These are phyloP conservation scores for Usnea hakonensis DNA, from an alignment of 495 filamentous ascomycete genomes.

Conservation along the genomic window DNA sequence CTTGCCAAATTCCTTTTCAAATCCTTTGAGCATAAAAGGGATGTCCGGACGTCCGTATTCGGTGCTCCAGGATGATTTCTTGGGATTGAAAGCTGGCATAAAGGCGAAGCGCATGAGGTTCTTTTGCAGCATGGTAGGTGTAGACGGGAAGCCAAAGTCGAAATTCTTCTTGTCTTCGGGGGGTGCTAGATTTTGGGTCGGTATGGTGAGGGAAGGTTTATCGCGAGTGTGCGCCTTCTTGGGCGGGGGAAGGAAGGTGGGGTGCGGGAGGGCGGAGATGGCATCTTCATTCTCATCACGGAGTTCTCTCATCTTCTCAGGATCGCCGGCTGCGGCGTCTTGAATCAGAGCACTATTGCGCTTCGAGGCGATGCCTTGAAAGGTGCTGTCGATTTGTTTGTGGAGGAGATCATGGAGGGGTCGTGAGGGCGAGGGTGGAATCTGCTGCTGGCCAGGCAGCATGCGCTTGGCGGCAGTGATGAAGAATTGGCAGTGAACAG, in stretches of 20 bases:
- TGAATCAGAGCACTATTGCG: constrained; percentile 72
- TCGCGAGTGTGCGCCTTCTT: constrained; percentile 27
- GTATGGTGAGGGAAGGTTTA: constrained; percentile 20
- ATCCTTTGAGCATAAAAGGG: constrained; percentile 70
- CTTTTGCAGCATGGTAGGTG: constrained; percentile 71
- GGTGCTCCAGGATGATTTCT: constrained; percentile 76
- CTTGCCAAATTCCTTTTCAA: constrained; percentile 70
- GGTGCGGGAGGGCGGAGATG: constrained; percentile 69
- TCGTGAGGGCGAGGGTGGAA: constrained; percentile 27
- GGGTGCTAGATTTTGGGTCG: constrained; percentile 25
- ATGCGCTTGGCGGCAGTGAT: constrained; percentile 67
- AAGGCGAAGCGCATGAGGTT: constrained; percentile 82
- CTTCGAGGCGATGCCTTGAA: constrained; percentile 73
- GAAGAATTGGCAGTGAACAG: constrained; percentile 88
- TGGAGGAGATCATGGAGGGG: constrained; percentile 65
- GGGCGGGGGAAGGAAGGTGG: constrained; percentile 32
- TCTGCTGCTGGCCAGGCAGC: constrained; percentile 13
- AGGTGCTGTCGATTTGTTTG: constrained; percentile 74
- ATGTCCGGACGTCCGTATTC: constrained; percentile 92
- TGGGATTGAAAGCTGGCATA: constrained; percentile 44
- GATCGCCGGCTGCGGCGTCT: constrained; percentile 72
- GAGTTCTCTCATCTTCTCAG: constrained; percentile 67
- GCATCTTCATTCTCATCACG: constrained; percentile 80
- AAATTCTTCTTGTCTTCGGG: constrained; percentile 35
- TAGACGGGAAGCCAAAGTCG: constrained; percentile 69